Base-by-base conservation (phyloP, 345 rosid species). In the Orychophragmus violaceus region DNA sequence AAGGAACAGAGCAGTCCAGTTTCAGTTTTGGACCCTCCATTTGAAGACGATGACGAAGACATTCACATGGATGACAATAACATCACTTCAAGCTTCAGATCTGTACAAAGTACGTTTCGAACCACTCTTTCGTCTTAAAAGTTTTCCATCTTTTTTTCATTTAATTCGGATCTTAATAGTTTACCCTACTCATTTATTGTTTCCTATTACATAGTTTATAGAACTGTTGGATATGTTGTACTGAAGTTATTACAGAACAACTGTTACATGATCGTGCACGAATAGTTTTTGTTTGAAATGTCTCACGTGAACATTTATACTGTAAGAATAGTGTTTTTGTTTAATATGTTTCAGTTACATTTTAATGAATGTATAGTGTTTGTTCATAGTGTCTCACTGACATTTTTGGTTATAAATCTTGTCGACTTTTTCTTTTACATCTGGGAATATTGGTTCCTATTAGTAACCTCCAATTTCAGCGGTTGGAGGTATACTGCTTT, bases 1-100 rank as follows among this genome's bases (percentile, higher is more conserved):
- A 85, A 84, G 54, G 95, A 94, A 54, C 99, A 94, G 57, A 78
- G 84, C 55, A 94, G 99, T 49, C 99, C 99, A 19, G 95, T 90
- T 62, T 94, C 97, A 42, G 85, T 88, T 16, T 78, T 94, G 82
- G 99, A 94, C 65, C 86, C 96, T 56, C 89, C 85, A 3, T 94
- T 94, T 59, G 79, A 81, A 39, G 97, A 85, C 37, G 86, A 84
- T 54, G 90, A 83, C 55, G 86, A 83, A 21, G 85, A 82, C 24
- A 81, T 72, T 52, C 78, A 79, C 32, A 80, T 76, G 62, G 84
- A 83, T 49, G 78, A 78, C 63, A 83, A 68, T 62, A 68, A 61
- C 56, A 78, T 25, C 64, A 70, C 76, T 82, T 78, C 62, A 75
- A 87, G 85, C 81, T 89, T 79, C 65, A 87, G 87, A 62, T 69